Percentiles rank a stretch among this genome's conserved stretches.
phyloP scores from a whole-genome alignment of 306 rosid species.

The Vigna hirtella region DNA sequence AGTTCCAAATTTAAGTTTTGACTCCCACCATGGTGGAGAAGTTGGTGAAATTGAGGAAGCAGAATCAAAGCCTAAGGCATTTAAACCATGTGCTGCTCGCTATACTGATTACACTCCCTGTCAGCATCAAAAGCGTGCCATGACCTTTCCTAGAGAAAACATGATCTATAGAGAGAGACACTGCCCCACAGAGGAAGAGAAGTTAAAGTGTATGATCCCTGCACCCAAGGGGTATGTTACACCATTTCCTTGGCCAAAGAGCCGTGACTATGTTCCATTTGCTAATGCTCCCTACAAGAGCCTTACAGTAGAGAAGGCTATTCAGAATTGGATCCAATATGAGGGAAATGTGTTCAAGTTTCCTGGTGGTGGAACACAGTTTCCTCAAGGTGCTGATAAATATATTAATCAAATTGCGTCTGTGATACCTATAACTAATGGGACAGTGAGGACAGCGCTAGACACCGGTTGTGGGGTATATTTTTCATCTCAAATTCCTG shows the following conservation, averaged over 20 bases:
- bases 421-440: constrained; percentile 77
- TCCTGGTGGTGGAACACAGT: constrained; percentile 90
- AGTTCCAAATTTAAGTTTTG: constrained; percentile 51
- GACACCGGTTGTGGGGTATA: constrained; percentile 96
- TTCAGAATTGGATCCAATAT: constrained; percentile 93
- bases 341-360: constrained; percentile 87
- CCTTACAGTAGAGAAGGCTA: constrained; percentile 90
- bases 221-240: constrained; percentile 92
- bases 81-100: constrained; percentile 57
- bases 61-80: constrained; percentile 51
- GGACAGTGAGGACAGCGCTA: constrained; percentile 83
- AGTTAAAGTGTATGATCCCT: constrained; percentile 79
- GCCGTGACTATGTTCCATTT: constrained; percentile 85
- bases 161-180: constrained; percentile 90
- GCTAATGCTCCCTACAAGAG: constrained; percentile 96
- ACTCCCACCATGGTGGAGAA: constrained; percentile 52
- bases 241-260: constrained; percentile 93
- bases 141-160: constrained; percentile 82
- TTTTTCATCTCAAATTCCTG: constrained; percentile 25
- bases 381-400: constrained; percentile 93
- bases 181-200: constrained; percentile 75
- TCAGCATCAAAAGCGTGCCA: constrained; percentile 85
- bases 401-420: constrained; percentile 84
- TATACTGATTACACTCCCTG: constrained; percentile 89
- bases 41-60: constrained; percentile 49